Evolutionary conservation across 139 green algal genomes (phyloP).

Genomic region (Trebouxia sp.): DNA sequence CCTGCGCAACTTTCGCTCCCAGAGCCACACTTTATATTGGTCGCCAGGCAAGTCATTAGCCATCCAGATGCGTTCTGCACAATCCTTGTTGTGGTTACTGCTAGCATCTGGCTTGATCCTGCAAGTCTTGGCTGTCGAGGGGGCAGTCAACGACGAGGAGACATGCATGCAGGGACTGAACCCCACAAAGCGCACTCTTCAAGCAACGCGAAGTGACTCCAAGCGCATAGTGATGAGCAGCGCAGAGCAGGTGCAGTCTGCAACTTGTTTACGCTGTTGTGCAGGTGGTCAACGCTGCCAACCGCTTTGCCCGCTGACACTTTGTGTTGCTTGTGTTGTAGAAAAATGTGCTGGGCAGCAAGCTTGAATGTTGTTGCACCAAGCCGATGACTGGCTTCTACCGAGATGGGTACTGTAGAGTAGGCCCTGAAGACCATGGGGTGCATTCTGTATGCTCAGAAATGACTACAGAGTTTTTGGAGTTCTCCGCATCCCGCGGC

Average conservation of each 20-base stretch:
- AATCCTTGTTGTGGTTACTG: neutral
- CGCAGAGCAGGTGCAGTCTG: neutral
- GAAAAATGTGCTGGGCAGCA: slow-evolving; percentile 32
- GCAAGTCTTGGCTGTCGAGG: neutral
- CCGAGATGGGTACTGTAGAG: slow-evolving; percentile 27
- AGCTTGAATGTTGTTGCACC: slow-evolving; percentile 24
- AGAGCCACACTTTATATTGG: neutral
- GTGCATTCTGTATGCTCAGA: slow-evolving; percentile 23
- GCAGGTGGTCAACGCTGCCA: too few species aligned
- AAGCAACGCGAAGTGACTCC: neutral
- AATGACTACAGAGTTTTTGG: slow-evolving; percentile 18
- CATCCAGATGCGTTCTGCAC: too few species aligned
- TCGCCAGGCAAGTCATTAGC: slow-evolving; percentile 13
- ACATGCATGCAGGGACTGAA: slow-evolving; percentile 1
- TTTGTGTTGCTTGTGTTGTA: neutral
- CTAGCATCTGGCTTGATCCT: neutral
- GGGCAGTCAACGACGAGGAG: neutral
- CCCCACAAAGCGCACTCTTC: neutral
- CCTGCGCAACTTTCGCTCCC: neutral
- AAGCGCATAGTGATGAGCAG: neutral
- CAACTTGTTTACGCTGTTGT: too few species aligned
- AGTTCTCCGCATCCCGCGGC: slow-evolving; percentile 11
- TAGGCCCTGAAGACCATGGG: slow-evolving; percentile 19
- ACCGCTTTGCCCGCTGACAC: neutral
- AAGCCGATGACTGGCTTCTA: slow-evolving; percentile 31